Conservation (phyloP, 1,284 basidiomycete species). For the Pseudozyma hubeiensis region DNA sequence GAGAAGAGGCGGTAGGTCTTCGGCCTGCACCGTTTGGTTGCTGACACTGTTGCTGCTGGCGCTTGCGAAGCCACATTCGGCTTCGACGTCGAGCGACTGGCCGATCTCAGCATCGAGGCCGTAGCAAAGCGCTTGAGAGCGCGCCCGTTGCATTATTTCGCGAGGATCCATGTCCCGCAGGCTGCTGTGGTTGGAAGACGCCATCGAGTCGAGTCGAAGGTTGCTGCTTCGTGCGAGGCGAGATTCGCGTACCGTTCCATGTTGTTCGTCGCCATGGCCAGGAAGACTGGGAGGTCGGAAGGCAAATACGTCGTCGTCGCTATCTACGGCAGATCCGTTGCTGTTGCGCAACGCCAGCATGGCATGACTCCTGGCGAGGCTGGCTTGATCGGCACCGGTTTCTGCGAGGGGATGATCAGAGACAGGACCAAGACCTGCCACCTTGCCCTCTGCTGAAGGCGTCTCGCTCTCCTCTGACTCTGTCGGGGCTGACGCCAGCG, state of each 20-base stretch:
- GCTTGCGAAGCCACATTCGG: not conserved
- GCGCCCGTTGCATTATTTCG: slow-evolving; percentile 32
- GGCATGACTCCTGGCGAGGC: not conserved
- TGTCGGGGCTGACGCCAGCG: slow-evolving; percentile 8
- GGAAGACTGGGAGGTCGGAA: slow-evolving; percentile 32
- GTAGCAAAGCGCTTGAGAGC: slow-evolving; percentile 15
- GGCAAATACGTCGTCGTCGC: slow-evolving; percentile 39
- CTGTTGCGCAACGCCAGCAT: not conserved
- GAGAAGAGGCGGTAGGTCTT: slow-evolving; percentile 43
- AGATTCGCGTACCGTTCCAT: not conserved
- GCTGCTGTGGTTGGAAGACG: slow-evolving; percentile 34
- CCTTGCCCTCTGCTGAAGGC: slow-evolving; percentile 7
- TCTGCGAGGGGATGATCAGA: slow-evolving; percentile 21
- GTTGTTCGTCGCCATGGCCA: slow-evolving; percentile 11
- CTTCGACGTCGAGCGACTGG: slow-evolving; percentile 12
- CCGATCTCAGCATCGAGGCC: slow-evolving; percentile 43
- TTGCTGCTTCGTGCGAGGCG: not conserved
- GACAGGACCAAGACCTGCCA: slow-evolving; percentile 12
- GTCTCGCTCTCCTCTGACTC: not conserved
- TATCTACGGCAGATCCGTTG: not conserved
- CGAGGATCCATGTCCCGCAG: slow-evolving; percentile 28
- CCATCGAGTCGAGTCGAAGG: slow-evolving; percentile 17
- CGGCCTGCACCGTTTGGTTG: slow-evolving; percentile 13
- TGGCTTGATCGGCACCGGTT: not conserved
- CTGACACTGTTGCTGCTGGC: not conserved